Evolutionary conservation across 2,329 filamentous ascomycete genomes (phyloP).

Genomic region (Botrytis deweyae): DNA sequence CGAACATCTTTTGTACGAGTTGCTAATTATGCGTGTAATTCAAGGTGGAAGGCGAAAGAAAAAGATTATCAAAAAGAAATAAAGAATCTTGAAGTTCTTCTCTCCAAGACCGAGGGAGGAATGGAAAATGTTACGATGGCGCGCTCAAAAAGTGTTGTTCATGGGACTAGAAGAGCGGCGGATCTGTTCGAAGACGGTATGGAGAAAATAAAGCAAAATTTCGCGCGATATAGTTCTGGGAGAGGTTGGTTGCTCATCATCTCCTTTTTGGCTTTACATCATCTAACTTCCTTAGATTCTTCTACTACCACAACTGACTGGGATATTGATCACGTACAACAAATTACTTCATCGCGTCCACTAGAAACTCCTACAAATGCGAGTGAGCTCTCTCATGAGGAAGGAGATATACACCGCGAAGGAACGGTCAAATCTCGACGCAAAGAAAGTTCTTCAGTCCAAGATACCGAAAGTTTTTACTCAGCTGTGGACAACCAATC

Average conservation of each 20-base stretch:
- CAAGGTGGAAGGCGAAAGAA: conserved; percentile 36
- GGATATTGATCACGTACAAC: background rate
- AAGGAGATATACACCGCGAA: background rate
- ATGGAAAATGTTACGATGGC: conserved; percentile 37
- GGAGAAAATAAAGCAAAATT: conserved; percentile 32
- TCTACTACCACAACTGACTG: background rate
- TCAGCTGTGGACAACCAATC: background rate
- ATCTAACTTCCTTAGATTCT: background rate
- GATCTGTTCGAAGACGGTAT: conserved; percentile 29
- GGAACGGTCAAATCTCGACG: background rate
- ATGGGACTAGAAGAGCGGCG: conserved; percentile 31
- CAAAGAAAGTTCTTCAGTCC: background rate
- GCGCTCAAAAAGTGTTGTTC: conserved; percentile 36
- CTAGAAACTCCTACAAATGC: background rate
- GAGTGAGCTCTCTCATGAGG: background rate
- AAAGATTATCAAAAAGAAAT: conserved; percentile 36
- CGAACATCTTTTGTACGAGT: background rate
- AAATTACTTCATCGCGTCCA: background rate
- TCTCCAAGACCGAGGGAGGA: conserved; percentile 36
- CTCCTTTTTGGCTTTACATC: background rate
- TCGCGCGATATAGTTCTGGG: conserved; percentile 21
- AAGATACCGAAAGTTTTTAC: conserved; percentile 10
- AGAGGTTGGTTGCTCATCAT: background rate
- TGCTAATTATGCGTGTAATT: background rate
- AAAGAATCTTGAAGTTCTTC: conserved; percentile 37